Conservation (phyloP, 495 filamentous ascomycete species). For the Penicillium bovifimosum region DNA sequence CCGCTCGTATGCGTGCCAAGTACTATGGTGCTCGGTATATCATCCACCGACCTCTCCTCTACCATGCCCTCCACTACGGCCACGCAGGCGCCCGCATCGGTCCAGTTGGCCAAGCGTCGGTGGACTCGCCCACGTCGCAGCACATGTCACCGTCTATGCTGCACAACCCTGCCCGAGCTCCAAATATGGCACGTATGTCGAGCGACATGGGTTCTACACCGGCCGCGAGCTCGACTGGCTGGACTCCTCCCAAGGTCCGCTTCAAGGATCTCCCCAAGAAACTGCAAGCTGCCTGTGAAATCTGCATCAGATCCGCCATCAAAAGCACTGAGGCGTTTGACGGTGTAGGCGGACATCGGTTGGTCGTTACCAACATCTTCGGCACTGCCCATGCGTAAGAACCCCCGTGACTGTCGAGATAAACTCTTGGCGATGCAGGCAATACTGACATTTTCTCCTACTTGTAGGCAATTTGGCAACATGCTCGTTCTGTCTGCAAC, state of each 20-base stretch:
- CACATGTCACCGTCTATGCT: conserved; percentile 29
- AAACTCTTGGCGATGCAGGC: too few relatives aligned
- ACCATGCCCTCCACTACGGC: conserved; percentile 53
- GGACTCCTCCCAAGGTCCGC: conserved; percentile 13
- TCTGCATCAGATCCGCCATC: conserved; percentile 1
- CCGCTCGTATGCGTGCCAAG: conserved; percentile 82
- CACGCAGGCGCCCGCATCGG: conserved; percentile 21
- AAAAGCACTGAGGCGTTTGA: conserved; percentile 5
- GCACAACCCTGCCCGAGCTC: conserved; percentile 14
- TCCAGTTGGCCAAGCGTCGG: conserved; percentile 16
- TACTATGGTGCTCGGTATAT: conserved; percentile 91
- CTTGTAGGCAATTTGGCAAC: conserved; percentile 88
- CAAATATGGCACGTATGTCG: conserved; percentile 30
- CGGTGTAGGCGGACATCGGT: conserved; percentile 2
- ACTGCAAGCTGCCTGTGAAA: conserved; percentile 21
- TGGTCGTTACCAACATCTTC: conserved; percentile 5
- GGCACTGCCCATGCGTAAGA: conserved; percentile 8
- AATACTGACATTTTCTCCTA: neutral
- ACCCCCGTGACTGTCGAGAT: neutral
- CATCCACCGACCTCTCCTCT: conserved; percentile 77
- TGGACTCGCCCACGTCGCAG: conserved; percentile 34
- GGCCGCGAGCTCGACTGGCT: conserved; percentile 2
- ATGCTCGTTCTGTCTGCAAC: conserved; percentile 81
- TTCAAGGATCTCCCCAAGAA: conserved; percentile 30
- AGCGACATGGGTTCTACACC: conserved; percentile 33